Percentiles rank a stretch among this genome's conserved stretches.
Conservation (phyloP, 108 stramenopile species). For the Pseudonitzschia pungens region DNA sequence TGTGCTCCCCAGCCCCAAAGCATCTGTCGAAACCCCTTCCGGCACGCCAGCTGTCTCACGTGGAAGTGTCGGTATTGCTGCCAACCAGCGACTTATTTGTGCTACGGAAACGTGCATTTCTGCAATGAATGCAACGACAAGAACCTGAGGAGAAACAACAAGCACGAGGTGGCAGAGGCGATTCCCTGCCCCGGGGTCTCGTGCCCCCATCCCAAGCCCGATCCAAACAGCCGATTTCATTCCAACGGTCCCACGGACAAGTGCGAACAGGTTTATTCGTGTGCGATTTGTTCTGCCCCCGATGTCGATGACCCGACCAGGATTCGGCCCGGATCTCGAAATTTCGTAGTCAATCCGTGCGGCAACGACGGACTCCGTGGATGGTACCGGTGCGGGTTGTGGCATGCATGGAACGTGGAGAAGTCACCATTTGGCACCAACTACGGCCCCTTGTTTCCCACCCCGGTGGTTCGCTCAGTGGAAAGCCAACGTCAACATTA, state of each 20-base stretch:
- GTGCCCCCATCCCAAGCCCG: slow-evolving; percentile 56
- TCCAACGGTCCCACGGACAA: slow-evolving; percentile 45
- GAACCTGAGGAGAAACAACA: slow-evolving; percentile 39
- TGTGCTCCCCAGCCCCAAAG: slow-evolving; percentile 56
- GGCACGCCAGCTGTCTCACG: slow-evolving; percentile 46
- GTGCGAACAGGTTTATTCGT: slow-evolving; percentile 68
- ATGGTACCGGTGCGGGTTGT: neutral
- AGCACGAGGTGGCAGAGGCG: slow-evolving; percentile 33
- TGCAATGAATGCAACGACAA: slow-evolving; percentile 60
- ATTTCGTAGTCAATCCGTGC: slow-evolving; percentile 63
- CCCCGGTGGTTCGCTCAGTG: slow-evolving; percentile 37
- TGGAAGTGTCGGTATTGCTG: slow-evolving; percentile 84
- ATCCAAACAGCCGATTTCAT: slow-evolving; percentile 19
- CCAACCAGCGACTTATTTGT: slow-evolving; percentile 49
- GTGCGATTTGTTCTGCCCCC: slow-evolving; percentile 32
- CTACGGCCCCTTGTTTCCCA: neutral
- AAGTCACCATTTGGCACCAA: neutral
- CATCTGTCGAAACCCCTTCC: slow-evolving; percentile 45
- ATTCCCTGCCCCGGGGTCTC: slow-evolving; percentile 44
- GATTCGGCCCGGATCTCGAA: slow-evolving; percentile 46
- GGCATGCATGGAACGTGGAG: neutral
- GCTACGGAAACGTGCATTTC: slow-evolving; percentile 70
- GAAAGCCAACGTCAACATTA: too few species aligned
- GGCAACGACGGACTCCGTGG: slow-evolving; percentile 38
- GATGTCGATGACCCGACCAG: slow-evolving; percentile 6